These are phyloP conservation scores for Septoria linicola DNA, from an alignment of 2,329 filamentous ascomycete genomes.

Conservation along the genomic window DNA sequence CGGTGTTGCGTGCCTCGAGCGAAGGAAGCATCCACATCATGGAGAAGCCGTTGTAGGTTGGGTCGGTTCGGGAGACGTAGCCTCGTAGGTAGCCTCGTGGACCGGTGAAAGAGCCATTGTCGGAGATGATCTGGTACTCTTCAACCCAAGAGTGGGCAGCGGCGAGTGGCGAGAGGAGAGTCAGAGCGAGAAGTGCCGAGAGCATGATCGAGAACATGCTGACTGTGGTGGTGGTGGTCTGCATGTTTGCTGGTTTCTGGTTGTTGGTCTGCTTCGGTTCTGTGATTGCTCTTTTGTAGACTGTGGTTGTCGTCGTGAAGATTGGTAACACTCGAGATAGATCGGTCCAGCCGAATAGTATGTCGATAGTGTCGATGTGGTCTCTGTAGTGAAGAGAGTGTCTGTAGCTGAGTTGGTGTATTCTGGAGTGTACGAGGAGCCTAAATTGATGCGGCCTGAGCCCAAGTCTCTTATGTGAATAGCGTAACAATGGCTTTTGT, in stretches of 20 bases:
- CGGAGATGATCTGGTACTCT: conserved; percentile 66
- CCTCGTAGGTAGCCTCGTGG: conserved; percentile 72
- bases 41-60: conserved; percentile 57
- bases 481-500: conserved; percentile 18
- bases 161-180: conserved; percentile 31
- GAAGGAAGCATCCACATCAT: conserved; percentile 65
- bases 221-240: conserved; percentile 2
- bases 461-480: conserved; percentile 14
- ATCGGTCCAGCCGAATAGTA: conserved; percentile 22
- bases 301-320: conserved; percentile 21
- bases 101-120: conserved; percentile 72
- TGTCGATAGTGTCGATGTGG: conserved; percentile 11
- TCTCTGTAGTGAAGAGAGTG: conserved; percentile 10
- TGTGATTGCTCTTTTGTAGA: conserved; percentile 15
- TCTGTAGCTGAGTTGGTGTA: conserved; percentile 2
- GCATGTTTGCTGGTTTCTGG: conserved; percentile 10
- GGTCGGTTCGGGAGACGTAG: conserved; percentile 58
- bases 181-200: conserved; percentile 21
- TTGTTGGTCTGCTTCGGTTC: conserved; percentile 21
- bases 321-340: conserved; percentile 20
- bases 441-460: conserved; percentile 6
- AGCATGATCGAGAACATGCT: conserved; percentile 17
- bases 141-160: conserved; percentile 81
- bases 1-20: conserved; percentile 33
- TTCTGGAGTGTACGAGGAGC: conserved; percentile 17